Evolutionary conservation across 768 basidiomycete genomes (phyloP).

Genomic region (Mycena latifolia): DNA sequence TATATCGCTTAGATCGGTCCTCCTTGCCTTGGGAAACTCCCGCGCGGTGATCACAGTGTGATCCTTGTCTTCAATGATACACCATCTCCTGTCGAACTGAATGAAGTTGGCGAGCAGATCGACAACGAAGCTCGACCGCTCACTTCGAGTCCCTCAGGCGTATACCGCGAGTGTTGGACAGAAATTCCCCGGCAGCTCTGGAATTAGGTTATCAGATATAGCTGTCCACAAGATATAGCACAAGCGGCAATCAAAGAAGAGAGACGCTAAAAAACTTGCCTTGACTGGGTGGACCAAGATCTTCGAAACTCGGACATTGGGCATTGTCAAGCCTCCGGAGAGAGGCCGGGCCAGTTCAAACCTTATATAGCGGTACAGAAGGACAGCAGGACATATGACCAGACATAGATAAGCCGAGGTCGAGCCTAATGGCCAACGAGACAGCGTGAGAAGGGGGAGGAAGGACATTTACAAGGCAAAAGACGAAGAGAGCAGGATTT

Average conservation of each 20-base stretch:
- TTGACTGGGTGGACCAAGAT: constrained; percentile 80
- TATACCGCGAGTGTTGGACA: constrained; percentile 67
- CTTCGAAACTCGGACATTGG: constrained; percentile 62
- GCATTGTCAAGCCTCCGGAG: constrained; percentile 2
- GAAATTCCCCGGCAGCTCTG: constrained; percentile 82
- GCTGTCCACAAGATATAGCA: background rate
- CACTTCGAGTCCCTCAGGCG: constrained; percentile 76
- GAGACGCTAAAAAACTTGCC: constrained; percentile 45
- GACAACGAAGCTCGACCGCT: constrained; percentile 28
- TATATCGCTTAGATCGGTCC: background rate
- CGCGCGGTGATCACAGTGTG: constrained; percentile 76
- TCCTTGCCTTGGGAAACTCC: constrained; percentile 66
- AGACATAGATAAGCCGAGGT: background rate
- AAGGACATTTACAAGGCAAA: background rate
- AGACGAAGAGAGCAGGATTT: background rate
- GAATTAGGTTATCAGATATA: background rate
- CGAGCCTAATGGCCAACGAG: background rate
- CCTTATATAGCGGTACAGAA: constrained; percentile 20
- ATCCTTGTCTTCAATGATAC: constrained; percentile 69
- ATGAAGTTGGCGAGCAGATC: constrained; percentile 9
- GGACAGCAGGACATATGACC: constrained; percentile 22
- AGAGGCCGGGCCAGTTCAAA: background rate
- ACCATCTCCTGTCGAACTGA: constrained; percentile 83
- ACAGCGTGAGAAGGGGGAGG: background rate
- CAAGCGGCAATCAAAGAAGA: background rate